Evolutionary conservation across 257 asterid genomes (phyloP).

Genomic region (Solanum lycopersicoides): DNA sequence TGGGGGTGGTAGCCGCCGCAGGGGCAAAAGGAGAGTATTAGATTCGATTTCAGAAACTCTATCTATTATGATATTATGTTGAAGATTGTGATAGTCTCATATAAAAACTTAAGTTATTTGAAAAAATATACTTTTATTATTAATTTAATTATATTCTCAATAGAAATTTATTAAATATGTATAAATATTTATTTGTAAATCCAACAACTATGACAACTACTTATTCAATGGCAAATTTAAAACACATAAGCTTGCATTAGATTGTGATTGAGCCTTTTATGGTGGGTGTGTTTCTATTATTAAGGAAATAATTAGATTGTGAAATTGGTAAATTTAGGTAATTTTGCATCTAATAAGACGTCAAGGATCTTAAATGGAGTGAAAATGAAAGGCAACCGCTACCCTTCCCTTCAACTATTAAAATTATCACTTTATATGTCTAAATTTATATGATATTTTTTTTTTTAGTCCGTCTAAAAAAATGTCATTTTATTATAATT

Average conservation of each 20-base stretch:
- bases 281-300: neutral
- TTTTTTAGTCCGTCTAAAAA: too few species aligned
- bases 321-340: neutral
- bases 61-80: too few species aligned
- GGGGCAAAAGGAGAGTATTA: neutral
- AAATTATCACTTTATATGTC: too few species aligned
- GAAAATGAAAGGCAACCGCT: neutral
- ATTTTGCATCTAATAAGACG: neutral
- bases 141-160: neutral
- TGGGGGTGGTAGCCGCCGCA: neutral
- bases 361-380: neutral
- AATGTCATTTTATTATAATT: too few species aligned
- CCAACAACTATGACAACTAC: neutral
- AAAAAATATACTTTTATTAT: neutral
- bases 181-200: neutral
- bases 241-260: neutral
- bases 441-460: too few species aligned
- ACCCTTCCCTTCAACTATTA: neutral
- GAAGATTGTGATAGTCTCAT: neutral
- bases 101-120: neutral
- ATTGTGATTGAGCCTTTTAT: neutral
- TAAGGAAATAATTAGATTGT: neutral
- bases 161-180: neutral
- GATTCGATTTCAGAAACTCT: neutral
- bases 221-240: neutral